phyloP scores from a whole-genome alignment of 805 yeast species.

The Kuraishia capsulata region DNA sequence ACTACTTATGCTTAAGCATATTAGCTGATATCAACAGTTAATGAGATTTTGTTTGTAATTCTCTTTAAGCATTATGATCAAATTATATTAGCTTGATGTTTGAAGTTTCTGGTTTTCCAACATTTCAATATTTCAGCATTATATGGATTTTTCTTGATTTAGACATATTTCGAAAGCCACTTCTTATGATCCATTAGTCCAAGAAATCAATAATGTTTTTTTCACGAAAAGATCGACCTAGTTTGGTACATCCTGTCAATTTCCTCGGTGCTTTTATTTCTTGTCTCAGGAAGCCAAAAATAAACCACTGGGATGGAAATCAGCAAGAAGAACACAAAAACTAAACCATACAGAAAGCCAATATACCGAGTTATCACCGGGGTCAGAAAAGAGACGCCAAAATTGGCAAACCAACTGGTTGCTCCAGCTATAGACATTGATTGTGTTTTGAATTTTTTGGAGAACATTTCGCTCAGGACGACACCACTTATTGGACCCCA shows the following conservation, averaged over 20 bases:
- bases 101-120: too few relatives aligned
- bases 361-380: constrained; percentile 56
- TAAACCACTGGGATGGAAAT: constrained; percentile 15
- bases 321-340: constrained; percentile 25
- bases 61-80: too few relatives aligned
- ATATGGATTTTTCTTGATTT: too few relatives aligned
- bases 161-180: too few relatives aligned
- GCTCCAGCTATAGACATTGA: constrained; percentile 49
- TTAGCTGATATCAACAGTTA: too few relatives aligned
- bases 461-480: constrained; percentile 58
- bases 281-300: constrained; percentile 24
- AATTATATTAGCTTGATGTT: too few relatives aligned
- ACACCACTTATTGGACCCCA: constrained; percentile 72
- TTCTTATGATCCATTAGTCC: too few relatives aligned
- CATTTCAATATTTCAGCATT: too few relatives aligned
- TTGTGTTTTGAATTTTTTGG: constrained; percentile 48
- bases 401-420: constrained; percentile 55
- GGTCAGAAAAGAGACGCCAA: constrained; percentile 56
- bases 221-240: background rate
- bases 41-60: too few relatives aligned
- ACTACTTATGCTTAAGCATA: too few relatives aligned
- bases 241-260: constrained; percentile 10
- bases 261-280: constrained; percentile 10
- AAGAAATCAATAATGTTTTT: too few relatives aligned
- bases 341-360: constrained; percentile 61